Conservation (phyloP, 305 asterid genomes). For the Fraxinus velutina region DNA sequence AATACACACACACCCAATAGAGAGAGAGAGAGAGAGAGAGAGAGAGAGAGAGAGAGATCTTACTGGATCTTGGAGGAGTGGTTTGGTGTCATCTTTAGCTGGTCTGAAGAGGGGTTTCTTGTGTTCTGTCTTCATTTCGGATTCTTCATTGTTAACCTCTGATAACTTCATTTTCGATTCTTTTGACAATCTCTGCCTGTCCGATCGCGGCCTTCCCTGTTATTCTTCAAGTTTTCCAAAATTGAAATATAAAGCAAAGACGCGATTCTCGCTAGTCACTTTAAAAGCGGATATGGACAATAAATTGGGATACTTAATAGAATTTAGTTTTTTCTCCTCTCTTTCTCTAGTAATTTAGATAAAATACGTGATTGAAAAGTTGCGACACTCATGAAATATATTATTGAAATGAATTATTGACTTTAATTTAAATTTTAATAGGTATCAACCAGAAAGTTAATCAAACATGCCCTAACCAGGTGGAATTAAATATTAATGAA, state of each 20-base stretch:
- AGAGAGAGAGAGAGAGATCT: not conserved
- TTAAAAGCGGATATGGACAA: too few relatives aligned
- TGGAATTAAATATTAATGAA: not conserved
- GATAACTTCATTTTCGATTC: conserved; percentile 22
- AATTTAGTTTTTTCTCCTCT: too few relatives aligned
- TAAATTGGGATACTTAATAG: too few relatives aligned
- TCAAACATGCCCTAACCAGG: not conserved
- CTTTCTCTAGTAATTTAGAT: too few relatives aligned
- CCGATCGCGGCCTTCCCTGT: not conserved
- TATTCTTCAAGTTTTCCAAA: not conserved
- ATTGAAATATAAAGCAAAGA: too few relatives aligned
- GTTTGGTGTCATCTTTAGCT: conserved; percentile 74
- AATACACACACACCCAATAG: not conserved
- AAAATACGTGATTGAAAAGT: too few relatives aligned
- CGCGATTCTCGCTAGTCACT: too few relatives aligned
- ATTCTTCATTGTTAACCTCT: conserved; percentile 20
- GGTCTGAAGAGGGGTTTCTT: conserved; percentile 62
- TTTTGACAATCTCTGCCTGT: not conserved
- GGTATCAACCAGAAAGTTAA: too few relatives aligned
- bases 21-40: not conserved
- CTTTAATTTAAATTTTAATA: too few relatives aligned
- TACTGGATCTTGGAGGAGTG: conserved; percentile 74
- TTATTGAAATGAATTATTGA: too few relatives aligned
- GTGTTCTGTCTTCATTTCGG: conserved; percentile 19
- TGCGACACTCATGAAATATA: too few relatives aligned